These are phyloP conservation scores for Colletotrichum sp. DNA, from an alignment of 2,329 filamentous ascomycete genomes.

Conservation along the genomic window DNA sequence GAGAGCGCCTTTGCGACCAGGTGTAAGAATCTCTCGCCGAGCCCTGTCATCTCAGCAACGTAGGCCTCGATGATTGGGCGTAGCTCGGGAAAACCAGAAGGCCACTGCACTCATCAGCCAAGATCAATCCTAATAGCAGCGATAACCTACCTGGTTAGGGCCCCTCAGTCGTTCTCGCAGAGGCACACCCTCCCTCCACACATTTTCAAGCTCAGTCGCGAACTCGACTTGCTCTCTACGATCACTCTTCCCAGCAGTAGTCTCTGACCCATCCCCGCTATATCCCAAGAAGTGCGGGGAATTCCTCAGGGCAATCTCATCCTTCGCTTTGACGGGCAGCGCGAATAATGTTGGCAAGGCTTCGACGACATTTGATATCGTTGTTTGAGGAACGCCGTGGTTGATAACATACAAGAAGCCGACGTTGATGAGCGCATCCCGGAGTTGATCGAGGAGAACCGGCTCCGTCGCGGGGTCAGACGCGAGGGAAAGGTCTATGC, in stretches of 20 bases:
- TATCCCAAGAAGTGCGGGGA: slow-evolving; percentile 68
- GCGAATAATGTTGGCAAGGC: slow-evolving; percentile 49
- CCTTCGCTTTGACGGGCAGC: slow-evolving; percentile 41
- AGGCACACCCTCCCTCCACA: slow-evolving; percentile 35
- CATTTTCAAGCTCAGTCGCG: slow-evolving; percentile 55
- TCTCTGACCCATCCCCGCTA: slow-evolving; percentile 59
- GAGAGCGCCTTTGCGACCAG: slow-evolving; percentile 61
- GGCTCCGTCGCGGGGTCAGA: slow-evolving; percentile 36
- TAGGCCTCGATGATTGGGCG: slow-evolving; percentile 49
- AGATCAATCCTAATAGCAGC: neutral
- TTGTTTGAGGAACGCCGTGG: slow-evolving; percentile 45
- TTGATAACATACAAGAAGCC: slow-evolving; percentile 60
- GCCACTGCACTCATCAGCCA: slow-evolving; percentile 42
- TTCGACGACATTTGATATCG: slow-evolving; percentile 41
- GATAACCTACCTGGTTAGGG: slow-evolving; percentile 48
- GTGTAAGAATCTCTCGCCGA: slow-evolving; percentile 59
- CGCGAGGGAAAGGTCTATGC: slow-evolving; percentile 52
- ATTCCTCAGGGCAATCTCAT: slow-evolving; percentile 47
- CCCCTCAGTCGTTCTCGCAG: slow-evolving; percentile 50
- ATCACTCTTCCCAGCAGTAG: slow-evolving; percentile 57
- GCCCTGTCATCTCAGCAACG: slow-evolving; percentile 51
- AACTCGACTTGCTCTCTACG: slow-evolving; percentile 65
- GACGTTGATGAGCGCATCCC: slow-evolving; percentile 51
- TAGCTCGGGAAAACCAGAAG: slow-evolving; percentile 36
- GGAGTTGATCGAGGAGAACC: slow-evolving; percentile 46